Conservation (phyloP, 306 rosid genomes). For the Cucumis cinereus region DNA sequence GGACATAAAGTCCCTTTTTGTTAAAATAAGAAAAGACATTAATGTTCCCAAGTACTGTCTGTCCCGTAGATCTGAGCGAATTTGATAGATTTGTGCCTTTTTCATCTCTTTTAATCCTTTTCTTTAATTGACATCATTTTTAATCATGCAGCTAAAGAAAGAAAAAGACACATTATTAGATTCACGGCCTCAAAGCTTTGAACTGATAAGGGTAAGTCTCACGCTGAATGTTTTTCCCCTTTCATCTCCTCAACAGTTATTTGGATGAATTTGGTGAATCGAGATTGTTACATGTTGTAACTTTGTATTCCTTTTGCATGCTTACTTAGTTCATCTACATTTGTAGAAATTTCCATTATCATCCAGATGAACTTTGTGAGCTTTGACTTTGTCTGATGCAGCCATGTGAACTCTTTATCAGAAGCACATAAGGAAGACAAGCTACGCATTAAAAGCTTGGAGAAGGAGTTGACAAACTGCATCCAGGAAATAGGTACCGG, state of each 20-base stretch:
- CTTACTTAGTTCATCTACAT: not conserved
- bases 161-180: slow-evolving; percentile 39
- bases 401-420: slow-evolving; percentile 44
- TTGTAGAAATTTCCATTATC: not conserved
- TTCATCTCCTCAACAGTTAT: not conserved
- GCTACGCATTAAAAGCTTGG: slow-evolving; percentile 44
- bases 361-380: not conserved
- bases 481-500: slow-evolving; percentile 72
- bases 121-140: not conserved
- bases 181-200: slow-evolving; percentile 45
- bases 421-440: slow-evolving; percentile 42
- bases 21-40: not conserved
- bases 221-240: not conserved
- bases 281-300: not conserved
- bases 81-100: not conserved
- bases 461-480: slow-evolving; percentile 67
- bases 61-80: not conserved
- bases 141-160: slow-evolving; percentile 47
- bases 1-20: not conserved
- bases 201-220: slow-evolving; percentile 34
- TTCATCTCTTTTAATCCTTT: not conserved
- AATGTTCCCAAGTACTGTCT: not conserved
- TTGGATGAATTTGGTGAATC: not conserved
- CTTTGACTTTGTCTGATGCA: slow-evolving; percentile 24
- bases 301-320: not conserved